Base-by-base conservation (phyloP, 1,284 basidiomycete genomes). In the Ustilago bromivora region DNA sequence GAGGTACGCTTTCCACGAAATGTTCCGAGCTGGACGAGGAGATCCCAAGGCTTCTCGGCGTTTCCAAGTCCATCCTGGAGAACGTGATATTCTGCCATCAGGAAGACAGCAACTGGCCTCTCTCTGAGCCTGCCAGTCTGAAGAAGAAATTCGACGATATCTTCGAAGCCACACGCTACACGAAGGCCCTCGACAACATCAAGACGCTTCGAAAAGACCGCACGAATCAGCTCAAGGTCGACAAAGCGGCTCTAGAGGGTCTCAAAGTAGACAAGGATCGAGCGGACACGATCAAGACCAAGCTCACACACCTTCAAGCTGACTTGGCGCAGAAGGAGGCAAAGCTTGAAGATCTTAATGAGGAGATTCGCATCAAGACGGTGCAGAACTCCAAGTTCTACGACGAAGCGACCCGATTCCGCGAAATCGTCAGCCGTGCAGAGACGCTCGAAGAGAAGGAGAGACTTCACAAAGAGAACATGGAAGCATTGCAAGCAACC, bases 61-160 rank as follows among this genome's bases (percentile, higher is more conserved):
- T 99, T 3, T 97, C 95, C 12, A 96, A 94, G 86, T 92, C 96
- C 8, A 96, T 99, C 56, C 91, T 99, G 23, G 96, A 99, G 84
- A 98, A 98, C 84, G 96, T 99, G 82, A 98, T 99, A 71, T 99
- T 99, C 84, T 99, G 97, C 87, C 97, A 99, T 87, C 97, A 99
- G 88, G 97, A 99, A 84, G 97, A 99, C 67, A 96, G 94, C 0
- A 98, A 95, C 83, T 99, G 97, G 97, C 97, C 97, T 0, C 89
- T 99, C 13, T 90, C 95, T 0, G 97, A 99, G 82, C 93, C 96
- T 0, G 89, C 94, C 0, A 90, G 91, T 1, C 88, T 99, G 47
- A 99, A 99, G 89, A 98, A 98, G 89, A 97, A 97, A 86, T 98
- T 97, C 77, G 97, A 99, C 82, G 97, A 99, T 83, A 99, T 99